These are phyloP conservation scores for Erysiphe neolycopersici DNA, from an alignment of 2,329 filamentous ascomycete species.

Conservation along the genomic window DNA sequence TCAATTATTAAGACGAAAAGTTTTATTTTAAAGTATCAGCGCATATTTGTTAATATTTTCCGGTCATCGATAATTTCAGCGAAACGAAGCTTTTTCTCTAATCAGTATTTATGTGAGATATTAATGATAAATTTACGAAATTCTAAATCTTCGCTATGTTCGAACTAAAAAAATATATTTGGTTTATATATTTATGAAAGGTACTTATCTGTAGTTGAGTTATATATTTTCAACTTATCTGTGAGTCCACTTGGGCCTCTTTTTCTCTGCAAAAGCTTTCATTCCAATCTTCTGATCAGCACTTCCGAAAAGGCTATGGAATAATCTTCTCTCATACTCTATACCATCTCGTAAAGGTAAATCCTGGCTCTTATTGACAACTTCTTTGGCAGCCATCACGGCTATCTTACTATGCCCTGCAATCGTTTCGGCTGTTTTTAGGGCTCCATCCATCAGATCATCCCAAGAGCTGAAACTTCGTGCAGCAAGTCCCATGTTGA, in stretches of 20 bases:
- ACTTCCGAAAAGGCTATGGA: constrained; percentile 81
- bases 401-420: constrained; percentile 69
- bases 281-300: constrained; percentile 94
- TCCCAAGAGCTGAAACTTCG: constrained; percentile 56
- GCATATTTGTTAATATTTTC: too few species aligned
- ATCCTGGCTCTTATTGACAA: constrained; percentile 98
- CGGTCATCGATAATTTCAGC: too few species aligned
- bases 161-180: too few species aligned
- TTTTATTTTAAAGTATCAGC: too few species aligned
- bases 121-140: too few species aligned
- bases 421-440: constrained; percentile 72
- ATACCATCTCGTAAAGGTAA: constrained; percentile 66
- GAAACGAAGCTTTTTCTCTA: too few species aligned
- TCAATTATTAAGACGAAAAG: too few species aligned
- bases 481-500: constrained; percentile 72
- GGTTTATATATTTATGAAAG: too few species aligned
- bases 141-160: too few species aligned
- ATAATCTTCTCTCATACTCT: constrained; percentile 79
- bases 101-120: too few species aligned
- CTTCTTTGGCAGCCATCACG: constrained; percentile 76
- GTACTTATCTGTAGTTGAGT: too few species aligned
- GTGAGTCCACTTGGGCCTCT: constrained; percentile 74
- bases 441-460: constrained; percentile 51
- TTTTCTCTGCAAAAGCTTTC: constrained; percentile 87
- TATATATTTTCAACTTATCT: constrained; percentile 20